Percentiles rank a stretch among this genome's conserved stretches.
Conservation (phyloP, 139 green algal genomes). For the Auxenochlorella protothecoides region DNA sequence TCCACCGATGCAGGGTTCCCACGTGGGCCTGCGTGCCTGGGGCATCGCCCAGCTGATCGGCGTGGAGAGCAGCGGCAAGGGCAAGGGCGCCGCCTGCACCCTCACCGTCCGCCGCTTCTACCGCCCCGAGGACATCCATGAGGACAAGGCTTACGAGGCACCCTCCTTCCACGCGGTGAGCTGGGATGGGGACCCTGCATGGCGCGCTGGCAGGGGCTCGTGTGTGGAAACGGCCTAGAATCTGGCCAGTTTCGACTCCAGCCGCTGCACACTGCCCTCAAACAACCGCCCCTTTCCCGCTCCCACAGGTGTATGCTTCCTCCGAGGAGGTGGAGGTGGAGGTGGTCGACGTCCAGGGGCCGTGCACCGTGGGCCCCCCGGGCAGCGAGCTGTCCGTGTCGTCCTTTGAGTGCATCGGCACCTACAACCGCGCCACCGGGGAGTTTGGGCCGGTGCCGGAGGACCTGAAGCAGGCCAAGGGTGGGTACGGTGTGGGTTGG, state of each 20-base stretch:
- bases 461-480: too few relatives aligned
- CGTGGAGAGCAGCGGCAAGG: slow-evolving; percentile 12
- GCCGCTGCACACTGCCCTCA: background rate
- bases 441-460: background rate
- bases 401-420: slow-evolving; percentile 30
- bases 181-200: too few relatives aligned
- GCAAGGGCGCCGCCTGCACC: slow-evolving; percentile 10
- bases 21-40: slow-evolving; percentile 64
- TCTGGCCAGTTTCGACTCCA: too few relatives aligned
- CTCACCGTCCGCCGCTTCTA: slow-evolving; percentile 70
- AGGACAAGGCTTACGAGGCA: slow-evolving; percentile 57
- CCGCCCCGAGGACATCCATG: slow-evolving; percentile 77
- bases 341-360: slow-evolving; percentile 37
- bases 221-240: too few relatives aligned
- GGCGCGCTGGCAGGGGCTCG: too few relatives aligned
- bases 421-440: slow-evolving; percentile 30
- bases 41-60: slow-evolving; percentile 50
- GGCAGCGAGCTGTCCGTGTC: background rate
- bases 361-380: slow-evolving; percentile 38
- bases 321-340: slow-evolving; percentile 40
- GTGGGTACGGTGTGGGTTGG: too few relatives aligned
- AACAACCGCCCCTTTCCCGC: background rate
- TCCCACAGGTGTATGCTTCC: slow-evolving; percentile 50
- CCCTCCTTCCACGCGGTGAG: slow-evolving; percentile 38
- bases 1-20: slow-evolving; percentile 19